Evolutionary conservation across 140 eudicot species (phyloP).

Genomic region (Cichorium intybus): DNA sequence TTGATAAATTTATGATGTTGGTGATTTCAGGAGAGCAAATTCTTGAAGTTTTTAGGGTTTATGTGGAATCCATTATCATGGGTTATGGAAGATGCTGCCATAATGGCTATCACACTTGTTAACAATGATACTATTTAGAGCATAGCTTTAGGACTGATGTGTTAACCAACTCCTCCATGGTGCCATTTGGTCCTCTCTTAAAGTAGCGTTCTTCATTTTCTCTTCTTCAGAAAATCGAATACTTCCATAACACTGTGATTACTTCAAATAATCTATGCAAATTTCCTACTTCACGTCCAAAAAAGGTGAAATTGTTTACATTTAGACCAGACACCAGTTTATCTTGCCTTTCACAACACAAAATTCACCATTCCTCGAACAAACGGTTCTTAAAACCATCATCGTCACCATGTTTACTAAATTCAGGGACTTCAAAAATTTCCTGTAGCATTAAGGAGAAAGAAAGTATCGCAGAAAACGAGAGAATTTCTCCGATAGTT

Average conservation of each 20-base stretch:
- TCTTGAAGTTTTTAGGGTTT: slow-evolving; percentile 97
- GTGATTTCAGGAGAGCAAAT: slow-evolving; percentile 84
- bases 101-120: slow-evolving; percentile 99
- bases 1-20: slow-evolving; percentile 13
- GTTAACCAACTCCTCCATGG: slow-evolving; percentile 50
- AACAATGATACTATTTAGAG: too few relatives aligned
- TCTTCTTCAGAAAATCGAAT: slow-evolving; percentile 9
- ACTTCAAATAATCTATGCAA: not conserved
- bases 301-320: slow-evolving; percentile 46
- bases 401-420: slow-evolving; percentile 18
- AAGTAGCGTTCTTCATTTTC: slow-evolving; percentile 11
- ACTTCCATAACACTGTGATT: not conserved
- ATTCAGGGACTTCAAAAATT: slow-evolving; percentile 36
- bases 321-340: slow-evolving; percentile 35
- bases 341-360: slow-evolving; percentile 33
- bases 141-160: too few relatives aligned
- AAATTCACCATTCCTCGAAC: slow-evolving; percentile 27
- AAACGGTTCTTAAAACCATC: slow-evolving; percentile 28
- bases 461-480: slow-evolving; percentile 41
- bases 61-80: slow-evolving; percentile 99
- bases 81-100: slow-evolving; percentile 99
- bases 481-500: slow-evolving; percentile 26
- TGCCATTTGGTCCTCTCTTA: slow-evolving; percentile 40
- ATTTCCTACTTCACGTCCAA: not conserved
- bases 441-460: slow-evolving; percentile 60